These are phyloP conservation scores for Dorcoceras hygrometricum DNA, from an alignment of 257 asterid genomes.

Conservation along the genomic window DNA sequence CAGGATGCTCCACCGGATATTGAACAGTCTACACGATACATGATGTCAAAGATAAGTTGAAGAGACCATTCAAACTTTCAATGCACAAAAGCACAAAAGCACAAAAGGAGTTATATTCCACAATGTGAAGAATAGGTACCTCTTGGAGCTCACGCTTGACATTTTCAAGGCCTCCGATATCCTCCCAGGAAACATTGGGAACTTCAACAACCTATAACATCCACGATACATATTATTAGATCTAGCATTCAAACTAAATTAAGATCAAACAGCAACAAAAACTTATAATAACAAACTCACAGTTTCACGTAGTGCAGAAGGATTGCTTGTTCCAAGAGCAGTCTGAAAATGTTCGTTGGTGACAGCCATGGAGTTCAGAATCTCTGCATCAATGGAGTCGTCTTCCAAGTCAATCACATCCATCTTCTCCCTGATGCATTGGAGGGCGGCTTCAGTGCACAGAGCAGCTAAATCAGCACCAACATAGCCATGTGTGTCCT, in stretches of 20 bases:
- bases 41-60: slow-evolving; percentile 11
- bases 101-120: not conserved
- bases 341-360: slow-evolving; percentile 84
- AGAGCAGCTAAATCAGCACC: slow-evolving; percentile 96
- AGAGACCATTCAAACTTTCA: slow-evolving; percentile 1
- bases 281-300: slow-evolving; percentile 34
- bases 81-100: not conserved
- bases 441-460: slow-evolving; percentile 94
- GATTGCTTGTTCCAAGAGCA: slow-evolving; percentile 94
- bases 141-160: slow-evolving; percentile 96
- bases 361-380: slow-evolving; percentile 90
- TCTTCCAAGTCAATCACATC: slow-evolving; percentile 91
- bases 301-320: slow-evolving; percentile 92
- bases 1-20: slow-evolving; percentile 97
- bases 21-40: slow-evolving; percentile 67
- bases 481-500: slow-evolving; percentile 86
- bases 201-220: slow-evolving; percentile 81
- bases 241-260: not conserved
- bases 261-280: slow-evolving; percentile 5
- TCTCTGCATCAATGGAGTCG: slow-evolving; percentile 84
- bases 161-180: slow-evolving; percentile 83
- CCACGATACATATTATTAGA: slow-evolving; percentile 21
- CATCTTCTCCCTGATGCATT: slow-evolving; percentile 97
- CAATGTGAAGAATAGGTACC: slow-evolving; percentile 34
- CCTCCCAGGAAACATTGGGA: slow-evolving; percentile 82